Conservation (phyloP, 2,329 filamentous ascomycete species). For the Colletotrichum echinochloae region DNA sequence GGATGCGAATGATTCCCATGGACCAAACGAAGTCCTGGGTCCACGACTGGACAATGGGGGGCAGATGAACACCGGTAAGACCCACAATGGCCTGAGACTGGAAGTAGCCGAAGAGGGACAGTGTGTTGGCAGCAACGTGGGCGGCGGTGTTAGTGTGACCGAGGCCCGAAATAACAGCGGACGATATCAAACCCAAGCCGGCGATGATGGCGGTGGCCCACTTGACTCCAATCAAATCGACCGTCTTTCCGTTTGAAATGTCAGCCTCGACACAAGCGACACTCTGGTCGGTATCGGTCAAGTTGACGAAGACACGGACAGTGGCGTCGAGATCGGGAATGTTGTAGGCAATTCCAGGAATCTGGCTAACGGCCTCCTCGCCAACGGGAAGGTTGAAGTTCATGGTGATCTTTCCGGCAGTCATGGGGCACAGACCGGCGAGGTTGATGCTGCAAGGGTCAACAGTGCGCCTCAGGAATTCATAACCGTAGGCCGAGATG, state of each 20-base stretch:
- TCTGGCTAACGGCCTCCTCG: slow-evolving; percentile 66
- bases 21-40: slow-evolving; percentile 99
- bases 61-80: slow-evolving; percentile 82
- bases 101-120: slow-evolving; percentile 96
- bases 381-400: slow-evolving; percentile 75
- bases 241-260: slow-evolving; percentile 92
- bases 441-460: slow-evolving; percentile 81
- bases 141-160: slow-evolving; percentile 95
- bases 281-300: slow-evolving; percentile 68
- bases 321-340: slow-evolving; percentile 92
- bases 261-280: slow-evolving; percentile 90
- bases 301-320: slow-evolving; percentile 84
- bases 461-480: slow-evolving; percentile 73
- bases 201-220: slow-evolving; percentile 92
- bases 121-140: slow-evolving; percentile 91
- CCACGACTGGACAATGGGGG: slow-evolving; percentile 91
- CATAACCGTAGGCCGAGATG: slow-evolving; percentile 86
- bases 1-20: slow-evolving; percentile 91
- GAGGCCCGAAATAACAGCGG: slow-evolving; percentile 88
- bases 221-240: slow-evolving; percentile 87
- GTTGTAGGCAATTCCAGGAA: slow-evolving; percentile 88
- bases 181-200: slow-evolving; percentile 84
- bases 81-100: slow-evolving; percentile 94
- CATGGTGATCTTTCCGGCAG: slow-evolving; percentile 82
- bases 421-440: slow-evolving; percentile 90